Evolutionary conservation across 2,329 filamentous ascomycete genomes (phyloP), one percentile per base, ranked within the genome.

Genomic region (Exserohilum rostratum): DNA sequence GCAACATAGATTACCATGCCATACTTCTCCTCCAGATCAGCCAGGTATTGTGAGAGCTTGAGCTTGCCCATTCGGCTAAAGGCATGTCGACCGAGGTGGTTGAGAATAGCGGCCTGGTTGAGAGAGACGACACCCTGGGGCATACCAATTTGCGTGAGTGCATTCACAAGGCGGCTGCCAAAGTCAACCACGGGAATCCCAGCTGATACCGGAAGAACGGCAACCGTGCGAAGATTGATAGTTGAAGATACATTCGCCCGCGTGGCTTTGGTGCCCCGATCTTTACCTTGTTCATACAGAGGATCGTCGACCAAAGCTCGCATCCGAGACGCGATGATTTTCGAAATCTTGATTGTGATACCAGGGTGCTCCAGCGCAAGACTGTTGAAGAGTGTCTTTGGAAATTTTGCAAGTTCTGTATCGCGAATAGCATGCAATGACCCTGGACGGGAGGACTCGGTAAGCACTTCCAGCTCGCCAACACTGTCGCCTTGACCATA

Each of bases 341-440:
- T 99, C 1, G 95, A 98, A 25, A 99, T 96, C 76, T 98, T 97
- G 74, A 99, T 98, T 0, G 95, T 98, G 69, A 99, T 99, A 38
- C 92, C 96, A 5, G 95, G 95, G 69, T 99, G 95, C 70, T 99
- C 95, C 70, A 96, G 89, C 0, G 95, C 95, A 48, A 99, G 84
- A 70, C 95, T 99, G 80, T 99, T 99, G 81, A 99, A 99, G 1
- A 99, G 79, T 0, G 91, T 96, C 54, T 93, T 90, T 0, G 95
- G 95, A 56, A 99, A 96, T 67, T 96, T 98, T 54, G 96, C 93
- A 25, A 99, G 79, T 72, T 99, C 95, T 0, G 95, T 98, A 62
- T 98, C 95, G 53, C 95, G 90, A 65, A 99, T 99, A 5, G 95
- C 95, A 70, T 98, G 93, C 12, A 99, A 78, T 1, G 93, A 97